Percentiles rank a stretch among this genome's conserved stretches.
Conservation (phyloP, 108 stramenopile species). For the Hondaea fermentalgiana region DNA sequence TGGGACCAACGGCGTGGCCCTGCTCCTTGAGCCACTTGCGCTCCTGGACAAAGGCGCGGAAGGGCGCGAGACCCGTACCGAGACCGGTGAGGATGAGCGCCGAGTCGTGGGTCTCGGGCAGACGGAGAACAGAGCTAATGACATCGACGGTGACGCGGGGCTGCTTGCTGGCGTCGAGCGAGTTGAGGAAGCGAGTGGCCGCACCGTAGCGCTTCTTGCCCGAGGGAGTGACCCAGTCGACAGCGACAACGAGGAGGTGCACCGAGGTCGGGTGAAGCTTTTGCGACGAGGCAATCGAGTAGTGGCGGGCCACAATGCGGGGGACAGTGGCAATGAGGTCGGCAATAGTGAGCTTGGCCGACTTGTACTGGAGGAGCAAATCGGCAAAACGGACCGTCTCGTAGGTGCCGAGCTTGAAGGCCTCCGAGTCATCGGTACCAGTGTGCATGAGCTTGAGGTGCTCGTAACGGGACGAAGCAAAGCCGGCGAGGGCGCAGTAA, state of each 20-base stretch:
- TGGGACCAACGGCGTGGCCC: slow-evolving; percentile 43
- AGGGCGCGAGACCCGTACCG: slow-evolving; percentile 92
- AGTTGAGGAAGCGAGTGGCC: slow-evolving; percentile 69
- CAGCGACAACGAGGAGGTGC: slow-evolving; percentile 74
- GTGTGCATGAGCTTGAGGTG: slow-evolving; percentile 21
- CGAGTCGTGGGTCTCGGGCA: slow-evolving; percentile 32
- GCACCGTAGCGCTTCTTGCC: slow-evolving; percentile 67
- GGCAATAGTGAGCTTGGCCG: not conserved
- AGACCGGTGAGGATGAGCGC: slow-evolving; percentile 89
- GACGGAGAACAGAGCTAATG: slow-evolving; percentile 77
- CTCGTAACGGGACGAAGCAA: slow-evolving; percentile 44
- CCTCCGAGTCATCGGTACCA: not conserved
- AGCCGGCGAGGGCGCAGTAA: slow-evolving; percentile 54
- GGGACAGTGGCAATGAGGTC: slow-evolving; percentile 33
- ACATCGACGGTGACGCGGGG: slow-evolving; percentile 60
- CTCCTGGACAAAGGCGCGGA: slow-evolving; percentile 89
- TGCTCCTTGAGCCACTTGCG: slow-evolving; percentile 46
- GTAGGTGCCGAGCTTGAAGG: not conserved
- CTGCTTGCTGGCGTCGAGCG: slow-evolving; percentile 24
- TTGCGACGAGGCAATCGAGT: slow-evolving; percentile 86
- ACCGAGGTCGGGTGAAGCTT: slow-evolving; percentile 68
- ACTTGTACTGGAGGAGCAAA: not conserved
- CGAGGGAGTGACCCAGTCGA: slow-evolving; percentile 44
- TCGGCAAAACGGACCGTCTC: not conserved
- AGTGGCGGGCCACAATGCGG: slow-evolving; percentile 75